These are phyloP conservation scores for Mycena kentingensis DNA, from an alignment of 768 basidiomycete species.

Conservation along the genomic window DNA sequence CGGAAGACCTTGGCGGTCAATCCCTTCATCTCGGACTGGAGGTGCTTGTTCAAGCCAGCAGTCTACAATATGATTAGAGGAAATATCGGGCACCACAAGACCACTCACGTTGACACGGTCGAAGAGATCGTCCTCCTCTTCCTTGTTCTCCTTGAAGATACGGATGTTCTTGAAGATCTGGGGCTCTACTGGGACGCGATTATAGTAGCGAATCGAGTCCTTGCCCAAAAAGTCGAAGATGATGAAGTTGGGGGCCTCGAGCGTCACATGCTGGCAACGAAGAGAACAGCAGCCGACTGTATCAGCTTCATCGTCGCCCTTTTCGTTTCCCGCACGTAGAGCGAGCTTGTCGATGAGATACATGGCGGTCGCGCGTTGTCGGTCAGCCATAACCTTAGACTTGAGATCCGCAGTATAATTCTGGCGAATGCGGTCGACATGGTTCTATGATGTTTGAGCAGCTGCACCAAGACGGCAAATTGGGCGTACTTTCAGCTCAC, in stretches of 20 bases:
- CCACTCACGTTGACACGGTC: slow-evolving; percentile 87
- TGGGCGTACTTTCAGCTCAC: slow-evolving; percentile 82
- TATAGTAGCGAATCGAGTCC: slow-evolving; percentile 97
- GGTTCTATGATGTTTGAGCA: slow-evolving; percentile 52
- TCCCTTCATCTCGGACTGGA: slow-evolving; percentile 93
- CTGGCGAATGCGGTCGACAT: slow-evolving; percentile 87
- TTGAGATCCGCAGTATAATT: slow-evolving; percentile 86
- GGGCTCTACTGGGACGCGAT: slow-evolving; percentile 82
- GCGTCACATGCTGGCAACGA: slow-evolving; percentile 94
- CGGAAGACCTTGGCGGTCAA: slow-evolving; percentile 99
- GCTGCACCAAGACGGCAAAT: neutral
- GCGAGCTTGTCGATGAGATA: slow-evolving; percentile 98
- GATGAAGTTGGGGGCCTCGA: slow-evolving; percentile 84
- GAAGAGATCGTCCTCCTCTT: slow-evolving; percentile 84
- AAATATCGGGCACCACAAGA: slow-evolving; percentile 1
- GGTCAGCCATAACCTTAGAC: slow-evolving; percentile 89
- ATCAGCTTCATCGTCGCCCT: slow-evolving; percentile 98
- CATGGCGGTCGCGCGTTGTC: slow-evolving; percentile 98
- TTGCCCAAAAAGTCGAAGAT: slow-evolving; percentile 98
- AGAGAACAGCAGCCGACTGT: slow-evolving; percentile 99
- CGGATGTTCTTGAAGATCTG: slow-evolving; percentile 98
- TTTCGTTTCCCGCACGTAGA: slow-evolving; percentile 98
- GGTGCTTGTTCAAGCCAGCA: slow-evolving; percentile 92
- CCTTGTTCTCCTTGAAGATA: slow-evolving; percentile 94
- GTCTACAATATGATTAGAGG: slow-evolving; percentile 37